Evolutionary conservation across 345 rosid species (phyloP).

Genomic region (Gossypium mustelinum): DNA sequence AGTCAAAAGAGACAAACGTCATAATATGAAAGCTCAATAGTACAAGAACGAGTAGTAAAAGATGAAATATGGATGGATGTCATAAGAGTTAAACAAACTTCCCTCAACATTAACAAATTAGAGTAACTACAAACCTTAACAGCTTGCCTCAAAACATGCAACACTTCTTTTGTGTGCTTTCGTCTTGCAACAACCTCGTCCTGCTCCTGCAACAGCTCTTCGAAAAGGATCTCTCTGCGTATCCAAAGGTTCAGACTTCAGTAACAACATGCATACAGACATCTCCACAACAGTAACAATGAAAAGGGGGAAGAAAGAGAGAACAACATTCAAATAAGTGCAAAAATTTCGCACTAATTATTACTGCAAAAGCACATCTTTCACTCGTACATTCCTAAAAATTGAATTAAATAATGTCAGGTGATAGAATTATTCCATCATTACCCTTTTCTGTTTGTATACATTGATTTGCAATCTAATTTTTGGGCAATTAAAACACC

Average conservation of each 20-base stretch:
- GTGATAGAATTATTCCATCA: background rate
- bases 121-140: constrained; percentile 32
- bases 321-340: background rate
- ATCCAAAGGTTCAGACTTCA: background rate
- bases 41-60: background rate
- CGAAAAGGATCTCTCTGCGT: constrained; percentile 32
- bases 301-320: background rate
- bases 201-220: constrained; percentile 39
- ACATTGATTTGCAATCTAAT: background rate
- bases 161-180: constrained; percentile 20
- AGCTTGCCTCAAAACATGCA: constrained; percentile 29
- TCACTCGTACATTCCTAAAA: background rate
- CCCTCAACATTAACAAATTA: background rate
- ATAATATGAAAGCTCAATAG: background rate
- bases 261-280: background rate
- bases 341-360: background rate
- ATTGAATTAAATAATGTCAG: background rate
- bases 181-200: constrained; percentile 25
- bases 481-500: background rate
- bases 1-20: background rate
- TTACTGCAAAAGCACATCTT: background rate
- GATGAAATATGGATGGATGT: background rate
- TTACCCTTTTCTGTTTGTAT: background rate
- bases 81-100: background rate
- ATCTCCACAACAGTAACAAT: background rate